Conservation (phyloP, 78 protist genomes). For the Tieghemostelium lacteum region DNA sequence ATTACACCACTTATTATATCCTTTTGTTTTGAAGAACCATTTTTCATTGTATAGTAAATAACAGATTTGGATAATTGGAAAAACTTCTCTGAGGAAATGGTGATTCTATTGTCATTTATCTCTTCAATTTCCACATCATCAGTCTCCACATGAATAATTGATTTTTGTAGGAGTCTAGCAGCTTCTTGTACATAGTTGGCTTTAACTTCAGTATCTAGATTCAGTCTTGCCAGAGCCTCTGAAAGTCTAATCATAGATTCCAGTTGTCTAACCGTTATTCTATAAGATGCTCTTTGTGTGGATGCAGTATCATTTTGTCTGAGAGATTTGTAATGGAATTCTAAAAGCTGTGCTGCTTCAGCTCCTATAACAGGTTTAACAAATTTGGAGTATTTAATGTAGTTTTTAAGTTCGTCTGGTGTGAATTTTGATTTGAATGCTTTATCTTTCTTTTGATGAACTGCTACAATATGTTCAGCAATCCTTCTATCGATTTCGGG, state of each 20-base stretch:
- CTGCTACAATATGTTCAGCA: slow-evolving; percentile 95
- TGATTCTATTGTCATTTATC: not conserved
- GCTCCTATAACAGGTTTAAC: slow-evolving; percentile 87
- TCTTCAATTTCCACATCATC: slow-evolving; percentile 60
- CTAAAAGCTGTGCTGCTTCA: slow-evolving; percentile 56
- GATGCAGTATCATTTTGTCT: slow-evolving; percentile 58
- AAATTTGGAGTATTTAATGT: slow-evolving; percentile 89
- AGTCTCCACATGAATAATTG: slow-evolving; percentile 81
- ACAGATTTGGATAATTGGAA: not conserved
- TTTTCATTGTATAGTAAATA: not conserved
- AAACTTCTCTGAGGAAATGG: not conserved
- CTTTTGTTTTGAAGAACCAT: slow-evolving; percentile 14
- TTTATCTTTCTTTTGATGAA: slow-evolving; percentile 89
- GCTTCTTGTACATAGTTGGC: slow-evolving; percentile 82
- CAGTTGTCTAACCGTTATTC: slow-evolving; percentile 98
- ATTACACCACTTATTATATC: slow-evolving; percentile 62
- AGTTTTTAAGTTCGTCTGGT: slow-evolving; percentile 87
- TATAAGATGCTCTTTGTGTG: slow-evolving; percentile 47
- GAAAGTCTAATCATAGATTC: slow-evolving; percentile 97
- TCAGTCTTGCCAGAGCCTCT: slow-evolving; percentile 94
- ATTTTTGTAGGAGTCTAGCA: slow-evolving; percentile 63
- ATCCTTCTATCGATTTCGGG: slow-evolving; percentile 91
- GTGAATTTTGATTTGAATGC: slow-evolving; percentile 76
- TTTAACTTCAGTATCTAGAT: slow-evolving; percentile 24
- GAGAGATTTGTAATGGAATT: slow-evolving; percentile 66